phyloP scores from a whole-genome alignment of 176 grass and related monocot genomes.

The Calamus simplicifolius region DNA sequence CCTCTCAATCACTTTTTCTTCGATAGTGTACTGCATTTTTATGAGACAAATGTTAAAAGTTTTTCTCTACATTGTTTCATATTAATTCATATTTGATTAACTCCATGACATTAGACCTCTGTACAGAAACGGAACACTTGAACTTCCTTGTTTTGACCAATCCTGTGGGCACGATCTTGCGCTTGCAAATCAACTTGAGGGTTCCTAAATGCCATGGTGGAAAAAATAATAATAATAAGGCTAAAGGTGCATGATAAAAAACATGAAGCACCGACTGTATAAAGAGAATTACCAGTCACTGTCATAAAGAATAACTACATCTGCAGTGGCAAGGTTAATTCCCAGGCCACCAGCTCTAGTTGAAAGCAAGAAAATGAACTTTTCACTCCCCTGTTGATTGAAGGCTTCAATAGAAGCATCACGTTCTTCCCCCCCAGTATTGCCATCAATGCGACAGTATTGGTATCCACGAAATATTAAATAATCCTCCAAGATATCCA shows the following conservation, averaged over 20 bases:
- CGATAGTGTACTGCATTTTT: constrained; percentile 76
- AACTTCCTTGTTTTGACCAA: constrained; percentile 97
- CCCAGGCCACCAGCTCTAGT: constrained; percentile 93
- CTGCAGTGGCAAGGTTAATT: constrained; percentile 95
- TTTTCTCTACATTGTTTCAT: background rate
- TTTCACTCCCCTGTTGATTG: constrained; percentile 83
- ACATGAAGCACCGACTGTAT: constrained; percentile 11
- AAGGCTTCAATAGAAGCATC: constrained; percentile 94
- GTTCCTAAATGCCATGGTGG: constrained; percentile 51
- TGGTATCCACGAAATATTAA: constrained; percentile 74
- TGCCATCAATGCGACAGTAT: constrained; percentile 98
- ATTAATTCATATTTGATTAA: too few relatives aligned
- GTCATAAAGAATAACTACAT: constrained; percentile 98
- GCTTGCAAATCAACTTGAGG: constrained; percentile 97
- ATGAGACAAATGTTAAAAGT: too few relatives aligned
- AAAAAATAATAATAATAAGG: background rate
- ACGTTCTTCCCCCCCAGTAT: constrained; percentile 93
- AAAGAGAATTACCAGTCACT: constrained; percentile 69
- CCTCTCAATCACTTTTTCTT: constrained; percentile 98
- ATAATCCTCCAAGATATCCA: constrained; percentile 98
- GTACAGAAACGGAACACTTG: constrained; percentile 99
- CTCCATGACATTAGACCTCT: constrained; percentile 37
- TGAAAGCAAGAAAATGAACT: constrained; percentile 97
- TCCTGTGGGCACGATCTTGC: constrained; percentile 97
- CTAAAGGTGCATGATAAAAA: background rate